phyloP scores from a whole-genome alignment of 129 eudicot species.

The Helianthus tuberosus region DNA sequence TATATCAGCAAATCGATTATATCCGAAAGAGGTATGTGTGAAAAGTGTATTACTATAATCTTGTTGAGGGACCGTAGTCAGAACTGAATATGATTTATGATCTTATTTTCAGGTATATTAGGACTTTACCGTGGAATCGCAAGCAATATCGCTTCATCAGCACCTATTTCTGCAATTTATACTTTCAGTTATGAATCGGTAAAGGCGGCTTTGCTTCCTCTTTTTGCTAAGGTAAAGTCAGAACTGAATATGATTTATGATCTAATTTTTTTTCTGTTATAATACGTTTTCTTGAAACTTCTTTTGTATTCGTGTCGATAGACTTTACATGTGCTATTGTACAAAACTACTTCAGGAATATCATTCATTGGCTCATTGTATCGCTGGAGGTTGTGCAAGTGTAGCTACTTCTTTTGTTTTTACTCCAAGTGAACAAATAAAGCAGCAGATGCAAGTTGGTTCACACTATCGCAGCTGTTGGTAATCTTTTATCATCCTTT shows the following conservation, averaged over 20 bases:
- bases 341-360: conserved; percentile 57
- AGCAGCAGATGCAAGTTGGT: conserved; percentile 99
- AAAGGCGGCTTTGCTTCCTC: conserved; percentile 81
- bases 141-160: conserved; percentile 85
- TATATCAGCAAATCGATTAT: conserved; percentile 64
- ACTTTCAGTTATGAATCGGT: conserved; percentile 96
- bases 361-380: conserved; percentile 85
- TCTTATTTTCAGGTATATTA: conserved; percentile 49
- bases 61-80: conserved; percentile 7
- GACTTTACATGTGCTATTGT: background rate
- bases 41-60: background rate
- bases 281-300: background rate
- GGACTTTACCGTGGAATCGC: conserved; percentile 96
- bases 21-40: conserved; percentile 75
- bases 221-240: conserved; percentile 70
- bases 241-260: no score
- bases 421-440: conserved; percentile 94
- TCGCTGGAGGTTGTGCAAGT: conserved; percentile 97
- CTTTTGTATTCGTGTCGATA: background rate
- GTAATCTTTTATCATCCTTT: conserved; percentile 44
- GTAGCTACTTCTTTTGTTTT: conserved; percentile 92
- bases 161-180: conserved; percentile 96
- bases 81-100: conserved; percentile 16
- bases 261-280: background rate
- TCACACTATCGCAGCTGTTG: conserved; percentile 82